phyloP scores from a whole-genome alignment of 306 rosid genomes.

The Cyamopsis tetragonoloba region DNA sequence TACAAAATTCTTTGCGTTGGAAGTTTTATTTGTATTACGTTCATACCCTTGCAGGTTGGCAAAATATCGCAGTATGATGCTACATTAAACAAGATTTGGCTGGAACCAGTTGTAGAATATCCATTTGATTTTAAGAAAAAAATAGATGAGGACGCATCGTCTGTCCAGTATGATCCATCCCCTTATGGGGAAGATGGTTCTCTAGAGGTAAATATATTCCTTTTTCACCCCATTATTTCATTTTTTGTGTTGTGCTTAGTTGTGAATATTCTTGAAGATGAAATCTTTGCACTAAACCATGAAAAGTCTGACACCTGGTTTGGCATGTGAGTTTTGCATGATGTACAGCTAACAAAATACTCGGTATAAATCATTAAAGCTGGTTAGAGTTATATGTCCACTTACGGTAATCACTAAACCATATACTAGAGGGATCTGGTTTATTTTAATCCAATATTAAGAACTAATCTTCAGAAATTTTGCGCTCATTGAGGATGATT shows the following conservation, averaged over 20 bases:
- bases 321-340: background rate
- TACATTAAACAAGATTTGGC: slow-evolving; percentile 47
- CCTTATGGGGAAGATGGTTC: slow-evolving; percentile 83
- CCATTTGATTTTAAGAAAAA: slow-evolving; percentile 60
- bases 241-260: background rate
- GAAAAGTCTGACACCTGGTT: too few relatives aligned
- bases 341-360: too few relatives aligned
- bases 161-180: slow-evolving; percentile 40
- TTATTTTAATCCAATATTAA: background rate
- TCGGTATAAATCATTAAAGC: too few relatives aligned
- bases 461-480: background rate
- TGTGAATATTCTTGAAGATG: too few relatives aligned
- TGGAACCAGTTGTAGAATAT: slow-evolving; percentile 63
- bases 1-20: background rate
- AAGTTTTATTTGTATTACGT: background rate
- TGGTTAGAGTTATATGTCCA: background rate
- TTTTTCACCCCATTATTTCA: background rate
- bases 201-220: slow-evolving; percentile 57
- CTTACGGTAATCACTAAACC: background rate
- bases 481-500: background rate
- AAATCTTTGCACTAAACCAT: too few relatives aligned
- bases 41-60: slow-evolving; percentile 64
- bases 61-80: slow-evolving; percentile 51
- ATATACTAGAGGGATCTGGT: background rate
- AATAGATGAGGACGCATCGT: slow-evolving; percentile 44